Base-by-base conservation (phyloP, 2,329 filamentous ascomycete genomes). In the Beauveria rudraprayagi region DNA sequence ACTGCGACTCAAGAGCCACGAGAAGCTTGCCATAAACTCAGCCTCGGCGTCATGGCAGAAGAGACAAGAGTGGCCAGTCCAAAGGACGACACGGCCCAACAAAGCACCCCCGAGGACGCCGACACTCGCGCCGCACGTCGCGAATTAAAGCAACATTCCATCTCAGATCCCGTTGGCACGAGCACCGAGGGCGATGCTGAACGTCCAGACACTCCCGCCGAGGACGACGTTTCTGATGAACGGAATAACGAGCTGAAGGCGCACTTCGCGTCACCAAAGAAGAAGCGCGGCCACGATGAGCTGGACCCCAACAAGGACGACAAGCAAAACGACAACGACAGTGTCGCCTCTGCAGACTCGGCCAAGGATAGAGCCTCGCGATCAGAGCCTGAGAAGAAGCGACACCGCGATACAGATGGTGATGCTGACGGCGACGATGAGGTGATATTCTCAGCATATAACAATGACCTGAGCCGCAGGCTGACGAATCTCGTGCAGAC, bases 311-410 rank as follows among this genome's bases (percentile, higher is more conserved):
- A 74, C 55, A 77, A 74, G 66, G 77, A 77, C 44, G 63, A 70
- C 5, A 70, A 75, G 43, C 72, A 74, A 41, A 78, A 77, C 64
- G 79, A 78, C 65, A 70, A 69, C 63, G 77, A 74, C 63, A 76
- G 78, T 65, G 66, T 72, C 41, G 68, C 71, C 46, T 77, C 75
- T 22, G 76, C 73, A 57, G 75, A 77, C 65, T 77, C 77, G 60
- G 75, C 79, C 65, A 80, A 77, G 70, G 74, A 78, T 68, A 76
- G 82, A 66, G 78, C 78, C 50, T 69, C 66, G 59, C 67, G 75
- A 58, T 66, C 70, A 50, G 84, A 85, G 68, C 85, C 85, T 19
- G 83, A 87, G 72, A 87, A 87, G 76, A 88, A 88, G 73, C 79
- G 85, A 54, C 77, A 80, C 62, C 79, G 85, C 58, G 85, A 88